Evolutionary conservation across 768 basidiomycete species (phyloP).

Genomic region (Russula griseocarnosa): DNA sequence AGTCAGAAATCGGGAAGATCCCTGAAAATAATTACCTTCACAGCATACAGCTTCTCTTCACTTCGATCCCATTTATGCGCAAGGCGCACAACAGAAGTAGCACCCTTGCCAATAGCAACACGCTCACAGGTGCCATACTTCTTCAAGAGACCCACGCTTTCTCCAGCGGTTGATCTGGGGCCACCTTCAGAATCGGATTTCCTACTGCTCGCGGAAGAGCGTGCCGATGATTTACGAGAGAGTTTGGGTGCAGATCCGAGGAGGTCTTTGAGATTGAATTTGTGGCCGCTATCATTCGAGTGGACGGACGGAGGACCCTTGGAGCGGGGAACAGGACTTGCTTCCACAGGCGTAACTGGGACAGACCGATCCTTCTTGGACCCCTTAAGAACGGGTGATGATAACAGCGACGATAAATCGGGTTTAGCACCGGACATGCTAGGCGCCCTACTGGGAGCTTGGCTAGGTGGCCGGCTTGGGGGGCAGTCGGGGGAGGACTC

Average conservation of each 20-base stretch:
- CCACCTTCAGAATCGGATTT: conserved; percentile 65
- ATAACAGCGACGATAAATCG: conserved; percentile 21
- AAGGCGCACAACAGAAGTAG: conserved; percentile 93
- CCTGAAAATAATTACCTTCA: conserved; percentile 65
- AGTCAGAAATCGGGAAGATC: background rate
- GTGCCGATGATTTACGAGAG: conserved; percentile 61
- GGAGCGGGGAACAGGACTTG: conserved; percentile 29
- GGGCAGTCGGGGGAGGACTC: conserved; percentile 59
- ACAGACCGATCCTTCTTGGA: conserved; percentile 10
- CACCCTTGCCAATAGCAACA: conserved; percentile 95
- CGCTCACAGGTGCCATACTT: conserved; percentile 98
- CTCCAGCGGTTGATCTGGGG: conserved; percentile 45
- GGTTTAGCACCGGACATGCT: conserved; percentile 33
- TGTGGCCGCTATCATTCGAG: conserved; percentile 58
- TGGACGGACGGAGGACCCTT: conserved; percentile 43
- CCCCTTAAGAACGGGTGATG: conserved; percentile 16
- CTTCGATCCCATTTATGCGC: conserved; percentile 98
- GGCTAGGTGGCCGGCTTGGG: conserved; percentile 51
- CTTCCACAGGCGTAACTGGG: conserved; percentile 20
- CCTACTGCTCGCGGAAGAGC: conserved; percentile 59
- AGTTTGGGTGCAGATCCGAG: conserved; percentile 73
- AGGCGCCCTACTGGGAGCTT: conserved; percentile 43
- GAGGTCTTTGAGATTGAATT: conserved; percentile 83
- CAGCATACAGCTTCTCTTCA: conserved; percentile 95
- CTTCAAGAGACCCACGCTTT: conserved; percentile 59